Evolutionary conservation across 495 filamentous ascomycete genomes (phyloP), one percentile per base, ranked within the genome.

Genomic region (Xylaria bambusicola): DNA sequence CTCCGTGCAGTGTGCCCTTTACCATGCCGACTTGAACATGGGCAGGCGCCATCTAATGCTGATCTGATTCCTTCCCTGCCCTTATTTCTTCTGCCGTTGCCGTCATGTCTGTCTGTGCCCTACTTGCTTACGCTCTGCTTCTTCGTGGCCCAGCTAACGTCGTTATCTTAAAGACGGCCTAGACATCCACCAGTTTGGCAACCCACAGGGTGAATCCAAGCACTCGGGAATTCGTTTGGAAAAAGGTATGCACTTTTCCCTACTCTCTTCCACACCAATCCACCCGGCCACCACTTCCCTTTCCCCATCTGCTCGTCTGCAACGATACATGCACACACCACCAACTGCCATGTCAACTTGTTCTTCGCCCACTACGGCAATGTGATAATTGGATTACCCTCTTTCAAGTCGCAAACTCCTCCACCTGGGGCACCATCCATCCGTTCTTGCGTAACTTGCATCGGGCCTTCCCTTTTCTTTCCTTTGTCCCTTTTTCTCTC

Each of bases 281-380:
- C 62, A 58, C 61, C 52, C 36, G 51, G 50, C 49, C 35, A 56
- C 57, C 60, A 57, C 58, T 44, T 63, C 49, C 51, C 52, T 66
- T 56, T 31, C 60, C 65, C 65, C 67, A 65, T 70, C 65, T 66
- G 63, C 61, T 62, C 62, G 64, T 48, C 66, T 71, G 62, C 66
- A 71, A 71, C 66, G 68, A 71, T 68, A 68, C 68, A 68, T 71
- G 40, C 61, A 58, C 68, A 62, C 68, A 68, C 68, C 67, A 67
- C 21, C 60, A 57, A 60, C 51, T 55, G 51, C 61, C 55, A 61
- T 56, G 60, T 51, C 67, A 62, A 66, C 63, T 64, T 61, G 61
- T 63, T 47, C 59, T 48, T 66, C 60, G 65, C 64, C 65, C 61
- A 62, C 63, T 66, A 49, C 52, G 65, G 66, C 56, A 67, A 66